These are phyloP conservation scores for Colletotrichum zoysiae DNA, from an alignment of 2,329 filamentous ascomycete species.

Conservation along the genomic window DNA sequence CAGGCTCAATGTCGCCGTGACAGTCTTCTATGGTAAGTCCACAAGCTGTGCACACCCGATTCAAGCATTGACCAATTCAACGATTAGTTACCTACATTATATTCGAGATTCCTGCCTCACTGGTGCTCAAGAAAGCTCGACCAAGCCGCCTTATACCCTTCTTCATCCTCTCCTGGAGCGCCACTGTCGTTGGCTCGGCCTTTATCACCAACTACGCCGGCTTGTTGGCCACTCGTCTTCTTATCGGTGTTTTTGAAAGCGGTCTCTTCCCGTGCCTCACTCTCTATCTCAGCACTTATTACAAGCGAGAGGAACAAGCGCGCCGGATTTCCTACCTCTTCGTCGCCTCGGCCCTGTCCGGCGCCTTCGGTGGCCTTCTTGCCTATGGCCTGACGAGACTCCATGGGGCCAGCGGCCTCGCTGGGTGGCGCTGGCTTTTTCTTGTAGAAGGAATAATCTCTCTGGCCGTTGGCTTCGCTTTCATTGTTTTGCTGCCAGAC, in stretches of 20 bases:
- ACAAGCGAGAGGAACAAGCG: constrained; percentile 50
- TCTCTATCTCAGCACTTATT: constrained; percentile 52
- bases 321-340: constrained; percentile 59
- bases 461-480: constrained; percentile 58
- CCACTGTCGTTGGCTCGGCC: constrained; percentile 62
- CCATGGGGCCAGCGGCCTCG: constrained; percentile 53
- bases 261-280: constrained; percentile 64
- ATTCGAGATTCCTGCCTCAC: constrained; percentile 53
- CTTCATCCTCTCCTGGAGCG: constrained; percentile 57
- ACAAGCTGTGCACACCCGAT: constrained; percentile 57
- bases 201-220: constrained; percentile 58
- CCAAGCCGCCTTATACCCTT: constrained; percentile 49
- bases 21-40: constrained; percentile 60
- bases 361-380: constrained; percentile 54
- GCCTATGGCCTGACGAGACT: constrained; percentile 61
- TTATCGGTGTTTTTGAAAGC: constrained; percentile 62
- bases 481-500: constrained; percentile 53
- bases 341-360: constrained; percentile 57
- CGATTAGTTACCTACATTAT: constrained; percentile 65
- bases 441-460: constrained; percentile 64
- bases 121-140: constrained; percentile 51
- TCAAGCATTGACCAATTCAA: constrained; percentile 64
- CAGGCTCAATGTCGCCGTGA: constrained; percentile 56
- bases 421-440: constrained; percentile 65
- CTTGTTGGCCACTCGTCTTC: constrained; percentile 58